Evolutionary conservation across 306 rosid genomes (phyloP).

Genomic region (Quercus rubra): DNA sequence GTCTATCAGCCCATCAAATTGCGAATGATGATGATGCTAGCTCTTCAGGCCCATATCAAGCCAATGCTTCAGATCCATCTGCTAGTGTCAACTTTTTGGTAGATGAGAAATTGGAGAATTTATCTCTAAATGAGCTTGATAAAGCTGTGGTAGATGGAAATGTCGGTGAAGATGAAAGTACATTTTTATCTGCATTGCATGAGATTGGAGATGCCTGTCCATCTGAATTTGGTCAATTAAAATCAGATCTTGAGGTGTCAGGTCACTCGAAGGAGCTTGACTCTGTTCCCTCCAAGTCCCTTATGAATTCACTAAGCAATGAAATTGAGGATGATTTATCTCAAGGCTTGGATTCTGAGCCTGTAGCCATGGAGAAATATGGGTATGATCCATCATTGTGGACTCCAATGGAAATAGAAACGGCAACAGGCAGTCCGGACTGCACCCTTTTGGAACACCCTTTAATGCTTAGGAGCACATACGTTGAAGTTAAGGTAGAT

Average conservation of each 20-base stretch:
- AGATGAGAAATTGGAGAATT: conserved; percentile 43
- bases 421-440: conserved; percentile 76
- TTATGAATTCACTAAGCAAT: conserved; percentile 23
- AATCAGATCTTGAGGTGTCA: conserved; percentile 23
- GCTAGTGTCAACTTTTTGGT: conserved; percentile 27
- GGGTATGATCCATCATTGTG: conserved; percentile 62
- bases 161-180: conserved; percentile 42
- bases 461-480: conserved; percentile 69
- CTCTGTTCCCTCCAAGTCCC: conserved; percentile 27
- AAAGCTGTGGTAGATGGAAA: conserved; percentile 27
- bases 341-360: conserved; percentile 22
- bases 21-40: conserved; percentile 22
- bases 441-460: conserved; percentile 65
- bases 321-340: conserved; percentile 33
- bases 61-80: conserved; percentile 23
- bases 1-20: conserved; percentile 10
- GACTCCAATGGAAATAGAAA: conserved; percentile 81
- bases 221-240: conserved; percentile 31
- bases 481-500: conserved; percentile 74
- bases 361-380: conserved; percentile 25
- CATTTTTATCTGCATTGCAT: conserved; percentile 61
- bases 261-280: conserved; percentile 26
- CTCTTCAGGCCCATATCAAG: conserved; percentile 32
- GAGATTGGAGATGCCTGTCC: conserved; percentile 31
- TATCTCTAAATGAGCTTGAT: conserved; percentile 40